A percentile compares a stretch with the other conserved stretches of the same genome.
Evolutionary conservation across 140 eudicot species (phyloP).

Genomic region (Ambrosia hybrid): DNA sequence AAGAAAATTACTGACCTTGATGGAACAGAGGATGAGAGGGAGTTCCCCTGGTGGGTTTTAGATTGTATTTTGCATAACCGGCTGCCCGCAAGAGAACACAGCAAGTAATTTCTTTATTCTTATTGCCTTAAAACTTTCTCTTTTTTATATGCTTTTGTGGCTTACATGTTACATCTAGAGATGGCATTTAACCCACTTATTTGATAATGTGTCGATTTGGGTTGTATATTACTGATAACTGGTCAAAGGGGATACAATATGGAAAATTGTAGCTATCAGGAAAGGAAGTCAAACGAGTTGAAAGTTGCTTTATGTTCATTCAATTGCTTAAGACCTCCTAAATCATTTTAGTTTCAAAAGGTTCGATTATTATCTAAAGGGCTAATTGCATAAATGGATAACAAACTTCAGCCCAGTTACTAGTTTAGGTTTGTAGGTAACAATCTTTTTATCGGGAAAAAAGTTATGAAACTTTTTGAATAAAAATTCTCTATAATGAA

Average conservation of each 20-base stretch:
- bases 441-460: neutral
- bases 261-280: neutral
- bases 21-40: constrained; percentile 91
- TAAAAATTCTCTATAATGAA: neutral
- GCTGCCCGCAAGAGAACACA: constrained; percentile 84
- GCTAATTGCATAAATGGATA: neutral
- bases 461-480: neutral
- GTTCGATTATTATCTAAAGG: neutral
- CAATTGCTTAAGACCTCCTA: neutral
- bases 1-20: constrained; percentile 71
- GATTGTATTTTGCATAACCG: constrained; percentile 85
- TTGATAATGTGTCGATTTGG: neutral
- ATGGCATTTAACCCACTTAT: neutral
- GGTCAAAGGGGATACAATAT: neutral
- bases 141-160: constrained; percentile 1
- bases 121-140: neutral
- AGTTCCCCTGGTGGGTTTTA: constrained; percentile 87
- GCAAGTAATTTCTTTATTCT: constrained; percentile 59
- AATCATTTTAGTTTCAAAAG: neutral
- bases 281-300: neutral
- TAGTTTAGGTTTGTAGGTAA: constrained; percentile 9
- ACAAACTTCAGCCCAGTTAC: neutral
- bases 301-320: constrained; percentile 2
- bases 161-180: neutral
- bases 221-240: neutral